Evolutionary conservation across 768 basidiomycete species (phyloP).

Genomic region (Lentinus tigrinus): DNA sequence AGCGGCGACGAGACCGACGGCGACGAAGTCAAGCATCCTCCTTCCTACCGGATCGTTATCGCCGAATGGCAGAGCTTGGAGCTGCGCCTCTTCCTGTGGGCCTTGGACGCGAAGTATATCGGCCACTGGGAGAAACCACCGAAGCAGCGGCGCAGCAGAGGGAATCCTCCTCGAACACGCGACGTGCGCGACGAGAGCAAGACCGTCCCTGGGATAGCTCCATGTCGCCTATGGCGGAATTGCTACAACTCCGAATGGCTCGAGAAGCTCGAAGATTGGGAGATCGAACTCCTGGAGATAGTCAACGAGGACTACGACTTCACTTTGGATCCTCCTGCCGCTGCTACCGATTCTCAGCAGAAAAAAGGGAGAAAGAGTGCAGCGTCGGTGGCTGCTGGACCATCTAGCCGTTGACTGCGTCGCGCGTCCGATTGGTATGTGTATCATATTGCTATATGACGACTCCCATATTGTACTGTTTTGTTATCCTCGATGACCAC

Average conservation of each 20-base stretch:
- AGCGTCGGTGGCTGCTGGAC: too few species aligned
- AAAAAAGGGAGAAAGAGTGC: too few species aligned
- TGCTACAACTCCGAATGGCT: constrained; percentile 1
- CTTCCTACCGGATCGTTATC: background rate
- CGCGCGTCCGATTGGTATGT: too few species aligned
- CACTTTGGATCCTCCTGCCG: background rate
- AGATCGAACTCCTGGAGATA: background rate
- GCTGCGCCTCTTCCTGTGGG: constrained; percentile 1
- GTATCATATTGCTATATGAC: too few species aligned
- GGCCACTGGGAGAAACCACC: background rate
- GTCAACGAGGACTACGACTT: constrained; percentile 1
- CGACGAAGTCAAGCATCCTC: background rate
- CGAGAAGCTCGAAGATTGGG: background rate
- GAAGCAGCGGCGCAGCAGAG: background rate
- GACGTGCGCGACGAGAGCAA: background rate
- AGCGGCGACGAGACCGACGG: background rate
- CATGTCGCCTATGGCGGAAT: background rate
- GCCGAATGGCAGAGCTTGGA: background rate
- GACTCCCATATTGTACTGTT: too few species aligned
- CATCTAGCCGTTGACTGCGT: too few species aligned
- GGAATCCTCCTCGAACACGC: background rate
- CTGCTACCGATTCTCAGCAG: too few species aligned
- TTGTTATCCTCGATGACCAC: too few species aligned
- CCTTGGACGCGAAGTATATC: background rate
- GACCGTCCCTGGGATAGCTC: background rate